phyloP scores from a whole-genome alignment of 2,329 filamentous ascomycete species.

The Aulographum hederae region DNA sequence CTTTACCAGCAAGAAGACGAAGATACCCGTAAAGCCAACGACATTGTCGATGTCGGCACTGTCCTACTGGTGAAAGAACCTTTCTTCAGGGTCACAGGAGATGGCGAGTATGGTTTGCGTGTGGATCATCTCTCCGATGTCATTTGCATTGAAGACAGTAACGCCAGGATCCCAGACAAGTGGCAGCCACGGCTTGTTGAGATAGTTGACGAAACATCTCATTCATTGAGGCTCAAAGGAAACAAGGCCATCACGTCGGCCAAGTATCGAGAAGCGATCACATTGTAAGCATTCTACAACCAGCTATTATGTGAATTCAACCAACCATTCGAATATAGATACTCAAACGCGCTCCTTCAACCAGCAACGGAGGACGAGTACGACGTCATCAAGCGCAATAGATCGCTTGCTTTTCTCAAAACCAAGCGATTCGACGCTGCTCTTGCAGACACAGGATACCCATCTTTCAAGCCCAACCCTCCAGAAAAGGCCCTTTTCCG shows the following conservation, averaged over 20 bases:
- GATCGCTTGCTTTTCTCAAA: slow-evolving; percentile 16
- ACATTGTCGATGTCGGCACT: slow-evolving; percentile 16
- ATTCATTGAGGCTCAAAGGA: slow-evolving; percentile 10
- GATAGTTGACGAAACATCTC: slow-evolving; percentile 6
- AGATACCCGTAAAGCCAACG: slow-evolving; percentile 12
- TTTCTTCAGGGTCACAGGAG: slow-evolving; percentile 24
- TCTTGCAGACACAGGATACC: slow-evolving; percentile 13
- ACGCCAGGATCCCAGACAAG: slow-evolving; percentile 21
- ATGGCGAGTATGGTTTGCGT: slow-evolving; percentile 25
- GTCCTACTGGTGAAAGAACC: slow-evolving; percentile 34
- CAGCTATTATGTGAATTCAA: no score
- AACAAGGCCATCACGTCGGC: slow-evolving; percentile 18
- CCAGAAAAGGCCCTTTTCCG: slow-evolving; percentile 28
- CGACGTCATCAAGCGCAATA: slow-evolving; percentile 16
- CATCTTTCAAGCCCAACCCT: slow-evolving; percentile 4
- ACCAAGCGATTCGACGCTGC: slow-evolving; percentile 17
- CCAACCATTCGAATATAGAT: slow-evolving; percentile 12
- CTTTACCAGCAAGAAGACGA: slow-evolving; percentile 18
- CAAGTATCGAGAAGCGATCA: slow-evolving; percentile 1
- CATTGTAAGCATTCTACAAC: slow-evolving; percentile 1
- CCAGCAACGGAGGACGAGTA: slow-evolving; percentile 18
- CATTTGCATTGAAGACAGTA: slow-evolving; percentile 15
- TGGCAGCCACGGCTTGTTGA: slow-evolving; percentile 13
- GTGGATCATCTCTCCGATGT: slow-evolving; percentile 36
- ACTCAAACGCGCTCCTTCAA: slow-evolving; percentile 17